Evolutionary conservation across 768 basidiomycete genomes (phyloP), one percentile per base, ranked within the genome.

Genomic region (Boletus sensibilis): DNA sequence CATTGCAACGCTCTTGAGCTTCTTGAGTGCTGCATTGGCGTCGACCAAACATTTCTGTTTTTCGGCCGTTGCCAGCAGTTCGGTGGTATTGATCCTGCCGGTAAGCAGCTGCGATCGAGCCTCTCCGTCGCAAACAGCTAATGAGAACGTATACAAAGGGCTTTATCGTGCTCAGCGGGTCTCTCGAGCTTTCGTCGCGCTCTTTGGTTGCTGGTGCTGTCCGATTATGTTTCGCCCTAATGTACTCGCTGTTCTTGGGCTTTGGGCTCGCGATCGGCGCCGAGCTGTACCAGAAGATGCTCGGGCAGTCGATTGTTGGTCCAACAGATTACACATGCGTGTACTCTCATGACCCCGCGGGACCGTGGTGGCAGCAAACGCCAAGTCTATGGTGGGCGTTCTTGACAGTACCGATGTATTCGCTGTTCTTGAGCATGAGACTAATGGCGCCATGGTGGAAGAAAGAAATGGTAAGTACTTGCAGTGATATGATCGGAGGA

Each of bases 201-300:
- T 90, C 89, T 58, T 86, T 95, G 64, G 84, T 92, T 31, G 79
- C 90, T 0, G 91, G 93, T n/a, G 86, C 90, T 12, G 91, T 94
- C 33, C 80, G 90, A 38, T 77, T 94, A 16, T 89, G 88, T 61
- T 94, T 89, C 64, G 82, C 89, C 25, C 77, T 90, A 50, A 79
- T 89, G 54, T 94, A 94, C 65, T 85, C 88, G n/a, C 76, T 87
- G 18, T 87, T 86, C 68, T 76, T 88, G 9, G 87, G 88, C 0
- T 91, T 94, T 67, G 92, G 93, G 5, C 82, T 93, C 11, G 83
- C 90, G 0, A 90, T 94, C 44, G 91, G 92, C 4, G 85, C 84
- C 0, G 78, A 88, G 57, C 66, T 88, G 4, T 94, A 83, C 64
- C 73, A 80, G 48, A 79, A 77, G 52, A 78, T 91, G 35, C 80